Evolutionary conservation across 2,329 filamentous ascomycete genomes (phyloP), one percentile per base, ranked within the genome.

Genomic region (Nannizziopsis barbatae): DNA sequence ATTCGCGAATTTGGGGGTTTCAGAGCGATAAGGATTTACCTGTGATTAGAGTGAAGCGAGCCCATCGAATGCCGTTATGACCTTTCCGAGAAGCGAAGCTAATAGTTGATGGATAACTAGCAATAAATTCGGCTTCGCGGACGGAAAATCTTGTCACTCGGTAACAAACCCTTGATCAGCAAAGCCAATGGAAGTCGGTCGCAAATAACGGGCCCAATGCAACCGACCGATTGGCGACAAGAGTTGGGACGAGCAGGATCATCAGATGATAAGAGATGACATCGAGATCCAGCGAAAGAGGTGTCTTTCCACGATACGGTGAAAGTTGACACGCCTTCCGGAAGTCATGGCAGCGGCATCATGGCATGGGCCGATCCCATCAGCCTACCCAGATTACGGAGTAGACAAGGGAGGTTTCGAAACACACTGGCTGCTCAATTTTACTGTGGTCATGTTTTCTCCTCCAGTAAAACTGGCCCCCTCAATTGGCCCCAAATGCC

Each of bases 141-240:
- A 36, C 17, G 9, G 9, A 4, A 40, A 40, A 20, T 20, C 37
- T 10, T 17, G 33, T 4, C 33, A 15, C 14, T 36, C 11, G 10
- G 14, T 36, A n/a, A 15, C 40, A n/a, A 43, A 10, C n/a, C 4
- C 27, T 17, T 14, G 10, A 11, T 31, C 27, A 10, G 43, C 31
- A 20, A 38, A 8, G 7, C 44, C 36, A 40, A 46, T 46, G 44
- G 10, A 9, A 36, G 17, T 3, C 12, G 35, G 39, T n/a, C 38
- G 36, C 31, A 46, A 14, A 12, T 12, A 46, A 31, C 22, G 17
- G 45, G 37, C 40, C 17, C 17, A 46, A 31, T 27, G 22, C 45
- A 48, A 20, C 30, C n/a, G 32, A 31, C 45, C 45, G 39, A 48
- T 48, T 48, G 45, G 45, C 45, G 37, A 18, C 32, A 36, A 42